Evolutionary conservation across 225 moss, liverwort and hornwort species (phyloP).

Genomic region (Pseudisothecium myosuroides): DNA sequence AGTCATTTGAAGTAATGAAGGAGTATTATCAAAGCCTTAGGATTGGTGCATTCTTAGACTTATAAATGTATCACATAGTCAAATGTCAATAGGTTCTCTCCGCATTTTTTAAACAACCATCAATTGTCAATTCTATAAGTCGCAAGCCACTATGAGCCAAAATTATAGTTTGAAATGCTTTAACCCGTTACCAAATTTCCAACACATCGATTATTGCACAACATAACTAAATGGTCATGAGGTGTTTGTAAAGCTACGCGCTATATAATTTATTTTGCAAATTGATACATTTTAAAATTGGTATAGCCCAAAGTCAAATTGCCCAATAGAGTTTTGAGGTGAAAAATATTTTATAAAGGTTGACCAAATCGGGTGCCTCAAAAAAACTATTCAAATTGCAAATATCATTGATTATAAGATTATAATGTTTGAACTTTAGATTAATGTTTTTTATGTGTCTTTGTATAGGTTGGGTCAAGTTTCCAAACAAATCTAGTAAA

Average conservation of each 20-base stretch:
- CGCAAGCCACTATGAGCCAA: neutral
- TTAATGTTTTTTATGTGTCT: neutral
- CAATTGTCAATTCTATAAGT: neutral
- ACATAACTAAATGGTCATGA: neutral
- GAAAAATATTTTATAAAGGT: neutral
- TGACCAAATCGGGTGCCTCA: fast-evolving
- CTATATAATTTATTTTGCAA: neutral
- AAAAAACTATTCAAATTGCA: neutral
- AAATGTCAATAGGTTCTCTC: neutral
- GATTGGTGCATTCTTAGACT: neutral
- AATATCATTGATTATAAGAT: neutral
- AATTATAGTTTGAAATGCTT: neutral
- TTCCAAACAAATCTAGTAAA: neutral
- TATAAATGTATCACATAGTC: neutral
- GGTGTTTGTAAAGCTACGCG: neutral
- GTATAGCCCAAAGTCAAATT: too few relatives aligned
- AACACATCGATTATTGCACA: neutral
- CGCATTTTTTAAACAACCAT: neutral
- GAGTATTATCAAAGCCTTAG: neutral
- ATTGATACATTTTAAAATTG: neutral
- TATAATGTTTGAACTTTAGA: neutral
- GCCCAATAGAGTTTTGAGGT: too few relatives aligned
- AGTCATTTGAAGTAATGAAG: neutral
- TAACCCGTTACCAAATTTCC: neutral
- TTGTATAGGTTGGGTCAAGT: neutral